phyloP scores from a whole-genome alignment of 2,329 filamentous ascomycete genomes.

The Calonectria ilicicola region DNA sequence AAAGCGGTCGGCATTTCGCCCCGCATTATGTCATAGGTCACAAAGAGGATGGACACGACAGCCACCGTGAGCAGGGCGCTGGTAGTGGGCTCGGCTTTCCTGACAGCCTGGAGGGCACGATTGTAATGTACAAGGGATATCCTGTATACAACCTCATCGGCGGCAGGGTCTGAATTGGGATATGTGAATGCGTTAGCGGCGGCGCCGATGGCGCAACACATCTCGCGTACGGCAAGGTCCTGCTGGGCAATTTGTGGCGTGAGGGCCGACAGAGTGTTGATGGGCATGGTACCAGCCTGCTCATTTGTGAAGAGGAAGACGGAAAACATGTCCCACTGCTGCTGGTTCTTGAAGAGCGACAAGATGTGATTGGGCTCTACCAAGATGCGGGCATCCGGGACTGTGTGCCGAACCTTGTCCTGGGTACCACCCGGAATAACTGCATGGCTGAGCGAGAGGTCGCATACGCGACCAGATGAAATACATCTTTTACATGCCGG shows the following conservation, averaged over 20 bases:
- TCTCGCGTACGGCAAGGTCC: constrained; percentile 31
- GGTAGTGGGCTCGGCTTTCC: background rate
- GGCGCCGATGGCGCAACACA: constrained; percentile 36
- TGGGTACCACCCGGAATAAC: background rate
- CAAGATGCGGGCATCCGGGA: constrained; percentile 30
- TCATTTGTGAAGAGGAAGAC: constrained; percentile 33
- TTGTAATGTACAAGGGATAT: constrained; percentile 34
- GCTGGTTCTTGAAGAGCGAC: constrained; percentile 34
- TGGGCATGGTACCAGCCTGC: constrained; percentile 32
- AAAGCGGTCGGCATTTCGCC: constrained; percentile 32
- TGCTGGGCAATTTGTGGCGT: constrained; percentile 36
- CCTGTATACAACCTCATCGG: constrained; percentile 24
- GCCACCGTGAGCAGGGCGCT: constrained; percentile 28
- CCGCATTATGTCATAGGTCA: constrained; percentile 36
- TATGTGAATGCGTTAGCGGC: constrained; percentile 29
- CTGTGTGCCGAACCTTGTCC: background rate
- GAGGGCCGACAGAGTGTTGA: constrained; percentile 32
- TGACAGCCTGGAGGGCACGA: constrained; percentile 30
- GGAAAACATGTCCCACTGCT: constrained; percentile 37
- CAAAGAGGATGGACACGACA: constrained; percentile 36
- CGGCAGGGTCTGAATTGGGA: constrained; percentile 7
- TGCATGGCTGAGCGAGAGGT: constrained; percentile 20
- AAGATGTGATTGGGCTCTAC: constrained; percentile 26
- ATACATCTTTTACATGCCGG: constrained; percentile 34
- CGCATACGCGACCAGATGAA: constrained; percentile 23